phyloP scores from a whole-genome alignment of 2,329 filamentous ascomycete species.

The Ophiostoma himal-ulmi region DNA sequence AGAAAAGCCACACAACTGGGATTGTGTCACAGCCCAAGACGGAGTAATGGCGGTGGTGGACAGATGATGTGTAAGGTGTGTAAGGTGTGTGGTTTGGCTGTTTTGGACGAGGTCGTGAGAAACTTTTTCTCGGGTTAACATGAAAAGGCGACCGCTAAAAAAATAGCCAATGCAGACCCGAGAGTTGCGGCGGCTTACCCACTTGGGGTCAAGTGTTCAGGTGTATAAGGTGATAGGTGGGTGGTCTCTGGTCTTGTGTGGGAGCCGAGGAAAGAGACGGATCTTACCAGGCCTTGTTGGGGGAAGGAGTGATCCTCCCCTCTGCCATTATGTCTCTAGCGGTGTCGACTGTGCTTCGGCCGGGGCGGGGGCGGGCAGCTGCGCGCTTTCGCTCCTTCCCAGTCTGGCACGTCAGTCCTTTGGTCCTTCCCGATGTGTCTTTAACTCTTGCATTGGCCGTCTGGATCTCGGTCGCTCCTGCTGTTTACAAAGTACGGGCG shows the following conservation, averaged over 20 bases:
- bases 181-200: constrained; percentile 10
- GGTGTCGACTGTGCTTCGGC: constrained; percentile 13
- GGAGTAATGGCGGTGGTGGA: constrained; percentile 12
- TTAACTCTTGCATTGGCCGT: background rate
- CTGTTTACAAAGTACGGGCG: constrained; percentile 3
- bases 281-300: constrained; percentile 15
- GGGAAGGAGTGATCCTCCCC: constrained; percentile 5
- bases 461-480: constrained; percentile 1
- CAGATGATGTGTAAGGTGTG: constrained; percentile 7
- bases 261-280: constrained; percentile 23
- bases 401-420: constrained; percentile 7
- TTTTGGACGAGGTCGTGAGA: constrained; percentile 23
- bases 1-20: constrained; percentile 13
- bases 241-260: constrained; percentile 7
- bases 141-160: constrained; percentile 19
- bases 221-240: constrained; percentile 14
- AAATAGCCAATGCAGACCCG: constrained; percentile 12
- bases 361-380: background rate
- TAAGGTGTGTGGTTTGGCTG: constrained; percentile 18
- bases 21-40: constrained; percentile 19
- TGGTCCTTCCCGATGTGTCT: constrained; percentile 15
- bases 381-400: constrained; percentile 19
- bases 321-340: background rate
- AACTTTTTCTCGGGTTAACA: constrained; percentile 23
- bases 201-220: constrained; percentile 13